These are phyloP conservation scores for Durio zibethinus DNA, from an alignment of 345 rosid species.

Conservation along the genomic window DNA sequence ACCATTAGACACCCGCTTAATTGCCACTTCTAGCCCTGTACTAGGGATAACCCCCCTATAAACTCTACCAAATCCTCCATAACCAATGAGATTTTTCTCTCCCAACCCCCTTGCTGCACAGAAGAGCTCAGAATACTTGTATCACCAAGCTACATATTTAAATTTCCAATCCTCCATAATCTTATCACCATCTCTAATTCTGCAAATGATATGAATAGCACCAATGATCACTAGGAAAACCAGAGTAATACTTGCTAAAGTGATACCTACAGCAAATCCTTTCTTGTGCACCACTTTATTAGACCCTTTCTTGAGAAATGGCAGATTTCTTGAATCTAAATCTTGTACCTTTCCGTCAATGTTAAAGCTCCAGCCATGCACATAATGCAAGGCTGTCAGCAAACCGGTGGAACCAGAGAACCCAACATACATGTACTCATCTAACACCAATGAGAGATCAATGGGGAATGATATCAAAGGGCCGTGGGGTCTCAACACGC, in stretches of 20 bases:
- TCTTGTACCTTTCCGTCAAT: conserved; percentile 26
- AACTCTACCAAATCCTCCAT: conserved; percentile 41
- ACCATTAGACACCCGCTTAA: conserved; percentile 26
- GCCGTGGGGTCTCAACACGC: conserved; percentile 17
- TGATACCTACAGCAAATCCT: conserved; percentile 14
- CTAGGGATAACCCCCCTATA: conserved; percentile 25
- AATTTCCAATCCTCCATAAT: conserved; percentile 49
- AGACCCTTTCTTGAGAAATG: conserved; percentile 14
- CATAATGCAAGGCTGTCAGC: conserved; percentile 26
- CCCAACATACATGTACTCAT: conserved; percentile 38
- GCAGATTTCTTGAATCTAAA: conserved; percentile 27
- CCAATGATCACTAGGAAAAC: conserved; percentile 11
- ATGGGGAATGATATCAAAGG: conserved; percentile 33
- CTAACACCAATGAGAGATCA: conserved; percentile 27
- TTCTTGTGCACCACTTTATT: neutral
- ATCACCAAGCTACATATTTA: conserved; percentile 38
- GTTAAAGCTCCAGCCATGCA: conserved; percentile 43
- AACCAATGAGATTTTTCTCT: conserved; percentile 27
- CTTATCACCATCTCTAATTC: conserved; percentile 28
- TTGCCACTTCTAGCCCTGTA: conserved; percentile 26
- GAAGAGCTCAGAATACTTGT: conserved; percentile 28
- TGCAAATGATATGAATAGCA: conserved; percentile 11
- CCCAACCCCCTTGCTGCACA: conserved; percentile 30
- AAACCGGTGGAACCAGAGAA: conserved; percentile 39
- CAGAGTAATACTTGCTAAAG: conserved; percentile 6